Evolutionary conservation across 2,329 filamentous ascomycete genomes (phyloP).

Genomic region (Zymoseptoria tritici): DNA sequence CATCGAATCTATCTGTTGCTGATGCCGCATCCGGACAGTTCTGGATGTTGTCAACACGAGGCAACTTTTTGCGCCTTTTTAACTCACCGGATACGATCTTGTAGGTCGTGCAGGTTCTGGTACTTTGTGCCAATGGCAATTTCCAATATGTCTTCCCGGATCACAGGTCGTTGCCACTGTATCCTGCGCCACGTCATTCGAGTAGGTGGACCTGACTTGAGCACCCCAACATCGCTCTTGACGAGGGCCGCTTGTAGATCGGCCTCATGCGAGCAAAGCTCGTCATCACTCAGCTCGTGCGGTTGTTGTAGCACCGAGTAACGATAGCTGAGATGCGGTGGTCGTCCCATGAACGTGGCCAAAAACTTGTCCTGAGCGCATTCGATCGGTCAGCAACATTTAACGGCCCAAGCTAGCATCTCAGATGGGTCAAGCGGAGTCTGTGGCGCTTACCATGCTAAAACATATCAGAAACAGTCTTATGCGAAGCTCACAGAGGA

Average conservation of each 20-base stretch:
- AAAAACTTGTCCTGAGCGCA: constrained; percentile 16
- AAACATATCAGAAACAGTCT: constrained; percentile 18
- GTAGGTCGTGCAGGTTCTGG: constrained; percentile 1
- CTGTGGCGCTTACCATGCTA: constrained; percentile 3
- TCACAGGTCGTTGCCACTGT: not conserved
- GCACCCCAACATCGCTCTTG: constrained; percentile 8
- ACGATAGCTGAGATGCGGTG: constrained; percentile 16
- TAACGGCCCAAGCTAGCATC: not conserved
- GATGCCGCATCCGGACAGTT: constrained; percentile 6
- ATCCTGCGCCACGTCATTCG: constrained; percentile 15
- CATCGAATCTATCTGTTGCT: constrained; percentile 6
- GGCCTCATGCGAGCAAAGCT: constrained; percentile 4
- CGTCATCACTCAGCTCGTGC: constrained; percentile 12
- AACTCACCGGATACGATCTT: constrained; percentile 7
- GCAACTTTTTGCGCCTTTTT: too few species aligned
- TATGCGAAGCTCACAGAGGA: constrained; percentile 16
- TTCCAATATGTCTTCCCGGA: constrained; percentile 16
- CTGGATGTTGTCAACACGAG: not conserved
- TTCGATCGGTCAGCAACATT: not conserved
- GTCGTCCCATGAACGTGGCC: constrained; percentile 19
- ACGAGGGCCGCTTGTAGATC: constrained; percentile 6
- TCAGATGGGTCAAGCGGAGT: not conserved
- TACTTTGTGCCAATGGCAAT: constrained; percentile 9
- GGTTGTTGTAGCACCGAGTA: constrained; percentile 9
- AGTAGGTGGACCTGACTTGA: not conserved